These are phyloP conservation scores for Populus pruinosa DNA, from an alignment of 345 rosid species.

Conservation along the genomic window DNA sequence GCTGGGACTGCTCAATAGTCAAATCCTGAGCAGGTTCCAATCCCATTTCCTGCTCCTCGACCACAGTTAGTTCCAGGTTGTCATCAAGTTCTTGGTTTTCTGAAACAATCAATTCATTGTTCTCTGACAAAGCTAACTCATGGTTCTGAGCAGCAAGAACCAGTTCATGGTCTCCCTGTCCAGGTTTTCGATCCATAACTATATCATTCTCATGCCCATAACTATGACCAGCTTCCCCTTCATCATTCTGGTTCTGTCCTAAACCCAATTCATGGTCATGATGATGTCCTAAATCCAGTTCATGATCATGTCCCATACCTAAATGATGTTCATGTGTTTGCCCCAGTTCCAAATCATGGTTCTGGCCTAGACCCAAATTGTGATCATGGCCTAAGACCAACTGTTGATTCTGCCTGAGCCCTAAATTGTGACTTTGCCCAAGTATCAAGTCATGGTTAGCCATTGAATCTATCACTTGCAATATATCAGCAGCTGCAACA, in stretches of 20 bases:
- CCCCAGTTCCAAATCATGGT: conserved; percentile 59
- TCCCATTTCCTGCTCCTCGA: conserved; percentile 57
- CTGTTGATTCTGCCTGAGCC: conserved; percentile 63
- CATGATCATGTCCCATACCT: conserved; percentile 63
- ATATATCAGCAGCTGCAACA: neutral
- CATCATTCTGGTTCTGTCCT: conserved; percentile 56
- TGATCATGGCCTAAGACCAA: conserved; percentile 65
- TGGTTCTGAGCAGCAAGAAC: conserved; percentile 34
- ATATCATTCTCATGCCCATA: conserved; percentile 54
- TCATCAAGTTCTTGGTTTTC: conserved; percentile 72
- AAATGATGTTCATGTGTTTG: conserved; percentile 59
- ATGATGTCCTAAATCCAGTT: conserved; percentile 53
- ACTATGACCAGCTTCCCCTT: conserved; percentile 48
- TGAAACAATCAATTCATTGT: conserved; percentile 56
- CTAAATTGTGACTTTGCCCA: conserved; percentile 61
- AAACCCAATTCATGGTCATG: conserved; percentile 58
- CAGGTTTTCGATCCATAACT: conserved; percentile 51
- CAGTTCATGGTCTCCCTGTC: conserved; percentile 46
- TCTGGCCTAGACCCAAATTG: conserved; percentile 54
- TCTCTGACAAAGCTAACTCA: conserved; percentile 48
- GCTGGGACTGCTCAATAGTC: conserved; percentile 34
- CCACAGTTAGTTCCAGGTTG: conserved; percentile 53
- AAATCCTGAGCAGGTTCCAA: conserved; percentile 38
- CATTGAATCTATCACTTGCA: conserved; percentile 33
- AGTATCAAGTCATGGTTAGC: conserved; percentile 78